Evolutionary conservation across 352 stramenopile genomes (phyloP), one percentile per base, ranked within the genome.

Genomic region (Globisporangium acanthophoron): DNA sequence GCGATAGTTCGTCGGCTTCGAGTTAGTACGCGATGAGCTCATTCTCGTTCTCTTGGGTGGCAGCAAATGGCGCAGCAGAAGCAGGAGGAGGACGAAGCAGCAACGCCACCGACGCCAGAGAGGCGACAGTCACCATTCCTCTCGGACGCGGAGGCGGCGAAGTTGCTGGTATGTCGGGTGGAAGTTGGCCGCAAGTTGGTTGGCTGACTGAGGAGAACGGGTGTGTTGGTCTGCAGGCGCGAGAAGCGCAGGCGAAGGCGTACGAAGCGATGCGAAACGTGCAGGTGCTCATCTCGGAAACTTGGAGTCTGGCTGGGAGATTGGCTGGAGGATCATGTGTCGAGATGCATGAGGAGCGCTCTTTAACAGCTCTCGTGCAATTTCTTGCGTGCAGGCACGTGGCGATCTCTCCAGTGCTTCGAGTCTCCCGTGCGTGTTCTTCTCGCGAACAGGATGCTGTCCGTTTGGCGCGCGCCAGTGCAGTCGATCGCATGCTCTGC

Each of bases 181-280:
- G 21, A 24, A 24, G 21, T 24, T 24, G 21, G 21, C 21, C 21
- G 21, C 21, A 1, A 24, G 21, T 24, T 1, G 21, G 21, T 24
- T 24, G 21, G 21, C 1, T 24, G 21, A 24, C 21, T 58, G 21
- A 21, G 51, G 11, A 35, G 1, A 18, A 9, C 44, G 24, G 7
- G 43, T 54, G 8, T 48, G 27, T 39, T 40, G 29, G 12, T 43
- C 3, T 47, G 31, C 46, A 76, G 69, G 66, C 54, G 15, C 55
- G 59, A 35, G 58, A 69, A 52, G 67, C 65, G 5, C 58, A 74
- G 52, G 62, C 52, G 5, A 66, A 54, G 50, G 63, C 65, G 18
- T 69, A 71, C 45, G 54, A 71, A 52, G 62, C 61, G 3, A 67
- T 76, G 54, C 39, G 59, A 20, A 72, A 59, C 16, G 54, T 61